Evolutionary conservation across 1,284 basidiomycete genomes (phyloP), one percentile per base, ranked within the genome.

Genomic region (Marasmius fiardii): DNA sequence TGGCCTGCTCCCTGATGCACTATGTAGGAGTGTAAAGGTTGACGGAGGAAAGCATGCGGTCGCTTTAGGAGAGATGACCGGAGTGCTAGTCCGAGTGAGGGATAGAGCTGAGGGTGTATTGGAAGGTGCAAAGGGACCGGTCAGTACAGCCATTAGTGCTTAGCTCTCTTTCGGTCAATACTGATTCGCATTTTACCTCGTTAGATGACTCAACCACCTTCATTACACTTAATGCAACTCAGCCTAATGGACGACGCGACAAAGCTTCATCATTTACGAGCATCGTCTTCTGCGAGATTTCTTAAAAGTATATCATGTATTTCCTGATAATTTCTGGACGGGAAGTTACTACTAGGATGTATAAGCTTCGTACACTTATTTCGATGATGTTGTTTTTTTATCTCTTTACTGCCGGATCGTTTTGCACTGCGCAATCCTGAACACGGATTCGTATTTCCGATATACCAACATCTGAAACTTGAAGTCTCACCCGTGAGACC

Each of bases 11-110:
- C 91, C 92, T 0, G 86, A 90, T 54, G 74, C 92, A 1, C 69
- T 88, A 28, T 74, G 79, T 28, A 39, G 47, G 23, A 44, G 23
- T 20, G n/a, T 20, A 21, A 52, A 28, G 26, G 34, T 28, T 16
- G 54, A 55, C 50, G 73, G 81, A 58, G 76, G 78, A 14, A 69
- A 83, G 90, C 61, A 69, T 78, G 16, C 77, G 83, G 86, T 87
- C 11, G 90, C 90, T 1, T 67, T 90, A 31, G 80, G 85, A 23
- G 85, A 87, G 63, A 93, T 93, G 86, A 80, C 85, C 39, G 76
- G 80, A 2, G 78, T 77, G 14, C 67, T 94, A 57, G 79, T 90
- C 51, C 71, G 71, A 28, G 73, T 82, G 37, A 79, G 77, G 56
- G 72, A 81, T 50, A 78, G 78, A 55, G 85, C 86, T 7, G 68